These are phyloP conservation scores for Raphanus hybrid DNA, from an alignment of 441 rosid species.

Conservation along the genomic window DNA sequence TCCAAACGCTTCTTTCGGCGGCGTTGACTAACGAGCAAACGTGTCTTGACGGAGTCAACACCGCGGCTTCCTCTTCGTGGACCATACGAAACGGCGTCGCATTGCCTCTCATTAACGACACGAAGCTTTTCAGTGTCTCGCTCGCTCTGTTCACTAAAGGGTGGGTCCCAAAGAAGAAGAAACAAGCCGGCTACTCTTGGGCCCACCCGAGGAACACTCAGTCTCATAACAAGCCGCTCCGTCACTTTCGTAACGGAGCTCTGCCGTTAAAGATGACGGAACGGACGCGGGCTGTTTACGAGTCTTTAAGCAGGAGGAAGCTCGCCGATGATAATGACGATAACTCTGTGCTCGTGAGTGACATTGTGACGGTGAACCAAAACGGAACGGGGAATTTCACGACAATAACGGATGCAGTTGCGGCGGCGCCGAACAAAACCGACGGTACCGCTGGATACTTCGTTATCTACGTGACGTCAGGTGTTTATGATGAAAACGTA, in stretches of 20 bases:
- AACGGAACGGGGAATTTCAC: conserved; percentile 78
- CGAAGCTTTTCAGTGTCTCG: conserved; percentile 77
- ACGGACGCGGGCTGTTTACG: conserved; percentile 50
- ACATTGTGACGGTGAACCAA: conserved; percentile 66
- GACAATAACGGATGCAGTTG: conserved; percentile 70
- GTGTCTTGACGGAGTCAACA: conserved; percentile 61
- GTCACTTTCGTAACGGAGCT: conserved; percentile 51
- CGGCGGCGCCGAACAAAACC: conserved; percentile 76
- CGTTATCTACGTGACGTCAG: conserved; percentile 70
- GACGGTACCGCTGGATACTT: conserved; percentile 63
- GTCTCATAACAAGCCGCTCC: conserved; percentile 9
- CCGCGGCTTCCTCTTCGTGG: conserved; percentile 48
- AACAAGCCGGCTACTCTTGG: conserved; percentile 34
- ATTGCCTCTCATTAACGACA: conserved; percentile 60
- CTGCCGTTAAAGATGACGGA: conserved; percentile 65
- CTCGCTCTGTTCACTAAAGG: conserved; percentile 74
- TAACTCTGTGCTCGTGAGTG: conserved; percentile 48
- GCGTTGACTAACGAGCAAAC: conserved; percentile 64
- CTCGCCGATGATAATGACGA: conserved; percentile 42
- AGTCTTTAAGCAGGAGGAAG: conserved; percentile 54
- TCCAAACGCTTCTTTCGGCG: conserved; percentile 46
- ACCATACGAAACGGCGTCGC: conserved; percentile 52
- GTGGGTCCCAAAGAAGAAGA: conserved; percentile 44
- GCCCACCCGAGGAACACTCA: conserved; percentile 28
- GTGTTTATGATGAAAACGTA: conserved; percentile 81